Evolutionary conservation across 352 stramenopile genomes (phyloP), one percentile per base, ranked within the genome.

Genomic region (Pythium dissotocum): DNA sequence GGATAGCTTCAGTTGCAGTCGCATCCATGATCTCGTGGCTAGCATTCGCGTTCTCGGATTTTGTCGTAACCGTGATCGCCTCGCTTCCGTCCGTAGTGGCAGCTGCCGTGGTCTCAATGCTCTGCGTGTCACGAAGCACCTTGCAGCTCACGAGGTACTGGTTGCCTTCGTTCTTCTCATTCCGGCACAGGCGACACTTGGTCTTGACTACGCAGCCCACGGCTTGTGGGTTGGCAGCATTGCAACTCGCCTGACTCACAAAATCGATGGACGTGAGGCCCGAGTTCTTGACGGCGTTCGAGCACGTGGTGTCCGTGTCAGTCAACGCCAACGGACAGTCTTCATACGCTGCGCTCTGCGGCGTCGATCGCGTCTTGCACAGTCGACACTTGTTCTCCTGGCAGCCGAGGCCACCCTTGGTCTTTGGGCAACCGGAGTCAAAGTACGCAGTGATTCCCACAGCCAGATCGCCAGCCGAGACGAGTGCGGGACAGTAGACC

Each of bases 91-190:
- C 33, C 36, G 10, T 12, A 14, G 36, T 42, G 7, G 36, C 14
- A 12, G 14, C 7, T 42, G 6, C 16, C 7, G 30, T 10, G 28
- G 51, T 44, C 56, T 61, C 57, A n/a, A 32, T 62, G 6, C n/a
- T 71, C 35, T 67, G 63, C 57, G 63, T 48, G 9, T 78, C 66
- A 40, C 72, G 63, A 21, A 91, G 49, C 30, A 88, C 77, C 58
- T 78, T 73, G 68, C 82, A 93, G 59, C 73, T 83, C 24, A 82
- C 35, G 54, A 93, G 71, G 49, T 75, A 82, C 72, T 83, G 75
- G 55, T 90, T 90, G 30, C 35, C 63, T 61, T 86, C 76, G 65
- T 79, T 87, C 71, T 93, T 91, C 56, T n/a, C 59, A 13, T 76
- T 73, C 32, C 76, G 73, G 49, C 84, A 92, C 9, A 93, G 52